These are phyloP conservation scores for Bipolaris victoriae DNA, from an alignment of 2,329 filamentous ascomycete genomes.

Conservation along the genomic window DNA sequence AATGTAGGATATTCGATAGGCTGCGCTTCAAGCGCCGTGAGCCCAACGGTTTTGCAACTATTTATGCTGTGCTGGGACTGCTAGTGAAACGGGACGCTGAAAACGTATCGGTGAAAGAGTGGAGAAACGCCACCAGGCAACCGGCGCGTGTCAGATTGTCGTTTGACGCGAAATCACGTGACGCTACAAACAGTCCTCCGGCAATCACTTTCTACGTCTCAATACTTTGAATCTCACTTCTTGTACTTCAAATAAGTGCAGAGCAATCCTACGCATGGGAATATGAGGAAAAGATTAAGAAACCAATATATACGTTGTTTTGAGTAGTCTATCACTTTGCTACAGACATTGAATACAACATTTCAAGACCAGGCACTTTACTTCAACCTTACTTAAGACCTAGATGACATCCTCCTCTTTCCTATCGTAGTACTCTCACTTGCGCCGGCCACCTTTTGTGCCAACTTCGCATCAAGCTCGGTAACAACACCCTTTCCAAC, in stretches of 20 bases:
- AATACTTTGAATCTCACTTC: too few relatives aligned
- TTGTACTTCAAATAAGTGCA: too few relatives aligned
- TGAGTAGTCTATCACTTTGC: too few relatives aligned
- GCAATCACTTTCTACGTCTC: too few relatives aligned
- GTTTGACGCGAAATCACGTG: conserved; percentile 32
- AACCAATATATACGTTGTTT: too few relatives aligned
- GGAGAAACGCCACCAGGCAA: conserved; percentile 19
- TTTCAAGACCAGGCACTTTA: too few relatives aligned
- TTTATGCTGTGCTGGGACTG: conserved; percentile 4
- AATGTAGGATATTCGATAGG: neutral
- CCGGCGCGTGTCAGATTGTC: conserved; percentile 21
- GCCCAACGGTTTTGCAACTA: conserved; percentile 5
- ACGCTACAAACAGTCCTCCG: neutral
- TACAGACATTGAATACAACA: too few relatives aligned
- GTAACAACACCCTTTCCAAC: conserved; percentile 14
- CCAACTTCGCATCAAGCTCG: conserved; percentile 9
- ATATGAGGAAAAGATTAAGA: too few relatives aligned
- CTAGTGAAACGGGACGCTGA: conserved; percentile 2
- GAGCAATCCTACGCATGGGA: too few relatives aligned
- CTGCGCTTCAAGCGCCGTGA: neutral
- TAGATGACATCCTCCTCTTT: too few relatives aligned
- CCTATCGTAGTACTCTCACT: conserved; percentile 8
- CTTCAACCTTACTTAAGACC: too few relatives aligned
- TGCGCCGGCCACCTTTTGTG: conserved; percentile 5
- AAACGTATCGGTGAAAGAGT: conserved; percentile 9